Evolutionary conservation across 2,329 filamentous ascomycete species (phyloP), one percentile per base, ranked within the genome.

Genomic region (Calonectria hawksworthii): DNA sequence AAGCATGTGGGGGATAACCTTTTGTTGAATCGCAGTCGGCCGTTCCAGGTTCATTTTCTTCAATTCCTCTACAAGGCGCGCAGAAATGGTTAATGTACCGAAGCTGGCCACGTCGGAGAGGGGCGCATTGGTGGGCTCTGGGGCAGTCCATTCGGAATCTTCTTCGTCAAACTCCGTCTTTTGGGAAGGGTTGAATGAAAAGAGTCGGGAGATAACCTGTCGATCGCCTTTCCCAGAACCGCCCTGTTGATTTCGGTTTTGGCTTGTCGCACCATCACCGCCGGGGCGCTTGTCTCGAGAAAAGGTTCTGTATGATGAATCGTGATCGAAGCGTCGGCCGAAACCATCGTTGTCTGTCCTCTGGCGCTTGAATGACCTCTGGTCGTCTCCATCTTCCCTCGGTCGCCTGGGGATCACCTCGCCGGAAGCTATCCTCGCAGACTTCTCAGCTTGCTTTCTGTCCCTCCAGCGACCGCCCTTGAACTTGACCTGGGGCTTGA

Each of bases 401-500:
- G 66, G 74, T 50, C 78, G 59, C 23, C 77, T 77, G 54, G 80
- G 78, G 13, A 79, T 50, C 11, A 75, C 68, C 38, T 75, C 75
- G 9, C 75, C 73, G 3, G 78, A 80, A 67, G 81, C 80, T 36
- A 81, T 63, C 65, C 80, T 82, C 50, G 83, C 84, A 26, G 82
- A 83, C 74, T 82, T 83, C 74, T 86, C 81, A 23, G 96, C 96
- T 71, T 92, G 93, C 74, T 96, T 90, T 76, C 97, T 92, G 83
- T 98, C 96, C 83, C 94, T 94, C 97, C 97, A 99, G 80, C 92
- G 92, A n/a, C 97, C 97, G 79, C 97, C 97, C 83, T 94, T 97
- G 85, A 98, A 95, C 79, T 89, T 92, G 75, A 90, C 87, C 69
- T 90, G 87, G 8, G 90, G 88, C 74, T 93, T 90, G 69, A 95